Evolutionary conservation across 2,329 filamentous ascomycete species (phyloP), one percentile per base, ranked within the genome.

Genomic region (Botrytis galanthina): DNA sequence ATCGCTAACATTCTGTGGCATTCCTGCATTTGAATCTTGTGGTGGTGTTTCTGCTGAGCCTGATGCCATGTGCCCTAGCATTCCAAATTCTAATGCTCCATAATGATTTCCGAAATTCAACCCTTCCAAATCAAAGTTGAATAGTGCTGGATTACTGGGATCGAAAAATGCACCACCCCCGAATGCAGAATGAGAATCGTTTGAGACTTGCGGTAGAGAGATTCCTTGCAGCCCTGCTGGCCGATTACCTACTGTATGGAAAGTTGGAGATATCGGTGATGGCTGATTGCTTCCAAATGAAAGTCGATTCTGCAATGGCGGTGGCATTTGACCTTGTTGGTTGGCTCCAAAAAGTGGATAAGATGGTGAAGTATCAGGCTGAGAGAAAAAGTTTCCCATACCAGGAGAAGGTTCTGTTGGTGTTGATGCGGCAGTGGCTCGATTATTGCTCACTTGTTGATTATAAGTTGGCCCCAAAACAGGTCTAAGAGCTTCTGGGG

Each of bases 31-130:
- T n/a, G 70, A 59, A 74, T 96, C 93, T 72, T 90, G 89, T 8
- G 92, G 89, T 10, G 92, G 90, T 26, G 90, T 93, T 78, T 96
- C 93, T n/a, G 90, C 92, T 22, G 93, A 92, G 22, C 93, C 93
- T n/a, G 93, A 94, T 74, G 93, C 94, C 93, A 99, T 97, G 81
- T 98, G 95, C 42, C 94, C 94, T 0, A 99, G 88, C 89, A 98
- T 98, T 71, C 94, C 93, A 81, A 98, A 98, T 82, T 98, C 96
- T 82, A 97, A 87, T 29, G 95, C 95, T 74, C 95, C 95, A 80
- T 98, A 99, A 76, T 97, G 94, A 81, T 96, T 98, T 73, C 94
- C 95, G 82, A 98, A 99, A 81, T 96, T 96, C 81, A 98, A 88
- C 74, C 94, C 94, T 72, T 97, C 94, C 18, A 98, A 89, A 81